These are phyloP conservation scores for Hyphopichia homilentoma DNA, from an alignment of 805 yeast species.

Conservation along the genomic window DNA sequence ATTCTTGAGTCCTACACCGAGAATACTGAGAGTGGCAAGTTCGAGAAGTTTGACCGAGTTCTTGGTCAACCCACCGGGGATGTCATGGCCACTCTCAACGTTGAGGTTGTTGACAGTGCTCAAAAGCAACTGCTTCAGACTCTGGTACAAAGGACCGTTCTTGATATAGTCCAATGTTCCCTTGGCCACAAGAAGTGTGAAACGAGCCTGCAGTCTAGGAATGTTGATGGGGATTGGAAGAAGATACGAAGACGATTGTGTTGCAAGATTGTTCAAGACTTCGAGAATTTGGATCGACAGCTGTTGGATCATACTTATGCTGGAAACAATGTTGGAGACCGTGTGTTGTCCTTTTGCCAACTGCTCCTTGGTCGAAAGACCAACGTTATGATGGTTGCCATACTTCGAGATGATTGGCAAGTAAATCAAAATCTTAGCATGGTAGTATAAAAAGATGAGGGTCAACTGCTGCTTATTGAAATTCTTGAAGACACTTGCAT, in stretches of 20 bases:
- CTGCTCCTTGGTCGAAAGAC: constrained; percentile 35
- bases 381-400: constrained; percentile 40
- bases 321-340: constrained; percentile 36
- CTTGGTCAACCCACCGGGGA: constrained; percentile 60
- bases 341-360: constrained; percentile 35
- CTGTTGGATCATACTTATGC: constrained; percentile 66
- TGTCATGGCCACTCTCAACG: constrained; percentile 46
- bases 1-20: constrained; percentile 44
- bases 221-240: constrained; percentile 64
- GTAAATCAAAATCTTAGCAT: constrained; percentile 40
- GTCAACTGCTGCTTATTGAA: constrained; percentile 47
- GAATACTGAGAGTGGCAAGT: constrained; percentile 54
- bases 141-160: constrained; percentile 77
- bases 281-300: constrained; percentile 59
- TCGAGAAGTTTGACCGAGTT: constrained; percentile 57
- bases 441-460: constrained; percentile 44
- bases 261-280: constrained; percentile 41
- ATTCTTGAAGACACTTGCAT: constrained; percentile 18
- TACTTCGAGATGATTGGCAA: constrained; percentile 39
- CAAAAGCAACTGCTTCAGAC: constrained; percentile 54
- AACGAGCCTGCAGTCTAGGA: constrained; percentile 59
- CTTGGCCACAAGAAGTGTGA: constrained; percentile 62
- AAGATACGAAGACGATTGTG: constrained; percentile 36
- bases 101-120: constrained; percentile 49
- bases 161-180: constrained; percentile 80